A percentile compares a stretch with the other conserved stretches of the same genome.
phyloP scores from a whole-genome alignment of 208 protist species.

The Histomonas meleagridis region DNA sequence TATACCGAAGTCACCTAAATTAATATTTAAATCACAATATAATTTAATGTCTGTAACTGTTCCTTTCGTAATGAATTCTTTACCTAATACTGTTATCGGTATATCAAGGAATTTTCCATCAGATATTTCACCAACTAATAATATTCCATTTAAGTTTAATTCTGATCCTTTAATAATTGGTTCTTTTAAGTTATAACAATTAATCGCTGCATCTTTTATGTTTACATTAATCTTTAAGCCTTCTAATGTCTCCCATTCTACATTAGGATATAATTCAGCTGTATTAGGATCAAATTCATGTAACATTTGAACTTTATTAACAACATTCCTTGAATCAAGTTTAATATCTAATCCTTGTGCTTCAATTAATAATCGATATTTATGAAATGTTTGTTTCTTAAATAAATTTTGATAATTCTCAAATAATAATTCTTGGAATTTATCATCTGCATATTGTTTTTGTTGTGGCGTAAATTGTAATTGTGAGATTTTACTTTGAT shows the following conservation, averaged over 20 bases:
- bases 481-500: background rate
- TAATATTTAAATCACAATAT: background rate
- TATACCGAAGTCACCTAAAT: background rate
- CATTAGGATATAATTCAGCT: constrained; percentile 4
- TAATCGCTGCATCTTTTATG: too few species aligned
- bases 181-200: background rate
- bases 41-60: background rate
- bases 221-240: background rate
- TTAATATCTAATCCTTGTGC: background rate
- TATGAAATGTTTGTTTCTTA: background rate
- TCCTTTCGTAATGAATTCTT: background rate
- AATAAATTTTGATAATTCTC: background rate
- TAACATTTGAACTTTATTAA: background rate
- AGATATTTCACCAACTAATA: background rate
- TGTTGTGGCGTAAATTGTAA: background rate
- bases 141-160: background rate
- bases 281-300: constrained; percentile 21
- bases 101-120: background rate
- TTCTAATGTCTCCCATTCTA: constrained; percentile 25
- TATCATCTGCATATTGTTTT: background rate
- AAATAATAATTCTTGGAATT: background rate
- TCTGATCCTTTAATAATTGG: background rate
- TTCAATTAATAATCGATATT: background rate
- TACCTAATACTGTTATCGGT: background rate
- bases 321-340: background rate